Evolutionary conservation across 306 rosid species (phyloP).

Genomic region (Erythrophleum fordii): DNA sequence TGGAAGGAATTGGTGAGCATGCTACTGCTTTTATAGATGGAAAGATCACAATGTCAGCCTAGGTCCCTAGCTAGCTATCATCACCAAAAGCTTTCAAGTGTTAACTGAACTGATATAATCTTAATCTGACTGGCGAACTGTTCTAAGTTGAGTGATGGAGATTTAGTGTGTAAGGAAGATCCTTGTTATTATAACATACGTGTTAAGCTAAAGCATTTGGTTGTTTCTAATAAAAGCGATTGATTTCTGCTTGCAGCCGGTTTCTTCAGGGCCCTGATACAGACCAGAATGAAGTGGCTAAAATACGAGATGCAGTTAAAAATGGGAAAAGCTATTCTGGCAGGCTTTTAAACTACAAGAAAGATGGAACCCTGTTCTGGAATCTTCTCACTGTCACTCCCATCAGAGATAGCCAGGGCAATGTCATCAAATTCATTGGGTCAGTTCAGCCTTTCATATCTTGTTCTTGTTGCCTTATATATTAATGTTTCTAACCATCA

Average conservation of each 20-base stretch:
- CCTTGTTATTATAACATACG: neutral
- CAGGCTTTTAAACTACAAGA: slow-evolving; percentile 91
- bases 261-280: slow-evolving; percentile 96
- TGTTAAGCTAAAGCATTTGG: slow-evolving; percentile 14
- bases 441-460: slow-evolving; percentile 41
- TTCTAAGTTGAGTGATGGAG: neutral
- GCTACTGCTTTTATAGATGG: slow-evolving; percentile 1
- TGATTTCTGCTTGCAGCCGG: slow-evolving; percentile 68
- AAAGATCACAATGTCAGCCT: slow-evolving; percentile 27
- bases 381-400: slow-evolving; percentile 95
- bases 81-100: neutral
- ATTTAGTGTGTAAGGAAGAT: neutral
- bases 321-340: slow-evolving; percentile 82
- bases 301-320: slow-evolving; percentile 75
- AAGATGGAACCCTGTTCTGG: slow-evolving; percentile 92
- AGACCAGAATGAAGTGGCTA: slow-evolving; percentile 75
- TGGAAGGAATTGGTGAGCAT: slow-evolving; percentile 89
- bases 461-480: slow-evolving; percentile 18
- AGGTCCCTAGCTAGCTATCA: slow-evolving; percentile 4
- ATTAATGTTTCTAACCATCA: neutral
- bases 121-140: neutral
- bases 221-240: slow-evolving; percentile 18
- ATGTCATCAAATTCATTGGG: slow-evolving; percentile 85
- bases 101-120: slow-evolving; percentile 13
- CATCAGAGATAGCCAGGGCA: slow-evolving; percentile 75